A percentile compares a stretch with the other conserved stretches of the same genome.
phyloP scores from a whole-genome alignment of 768 basidiomycete genomes.

The Candolleomyces aberdarensis region DNA sequence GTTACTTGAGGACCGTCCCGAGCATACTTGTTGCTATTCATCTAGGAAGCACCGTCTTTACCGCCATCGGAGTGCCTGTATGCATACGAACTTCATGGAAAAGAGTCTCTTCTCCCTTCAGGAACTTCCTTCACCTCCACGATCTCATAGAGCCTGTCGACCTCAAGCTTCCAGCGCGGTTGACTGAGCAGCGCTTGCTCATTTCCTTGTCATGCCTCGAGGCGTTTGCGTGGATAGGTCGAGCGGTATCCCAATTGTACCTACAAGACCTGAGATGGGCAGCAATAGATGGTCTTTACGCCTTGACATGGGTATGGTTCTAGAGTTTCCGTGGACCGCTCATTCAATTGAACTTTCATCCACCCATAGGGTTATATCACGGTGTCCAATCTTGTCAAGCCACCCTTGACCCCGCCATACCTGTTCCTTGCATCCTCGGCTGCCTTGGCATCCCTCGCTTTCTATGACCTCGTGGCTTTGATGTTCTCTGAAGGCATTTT shows the following conservation, averaged over 20 bases:
- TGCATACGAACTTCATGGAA: not conserved
- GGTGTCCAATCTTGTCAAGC: slow-evolving; percentile 34
- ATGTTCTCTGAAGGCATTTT: slow-evolving; percentile 10
- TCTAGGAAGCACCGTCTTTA: not conserved
- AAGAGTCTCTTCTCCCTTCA: slow-evolving; percentile 33
- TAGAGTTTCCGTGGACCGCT: too few species aligned
- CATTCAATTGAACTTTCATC: not conserved
- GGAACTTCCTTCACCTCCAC: slow-evolving; percentile 48
- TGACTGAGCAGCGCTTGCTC: slow-evolving; percentile 31
- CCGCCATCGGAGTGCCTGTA: not conserved
- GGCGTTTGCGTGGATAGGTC: slow-evolving; percentile 41
- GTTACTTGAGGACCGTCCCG: not conserved
- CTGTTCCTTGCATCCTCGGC: slow-evolving; percentile 41
- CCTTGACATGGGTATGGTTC: slow-evolving; percentile 45
- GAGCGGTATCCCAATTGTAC: slow-evolving; percentile 32
- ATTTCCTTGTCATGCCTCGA: slow-evolving; percentile 35
- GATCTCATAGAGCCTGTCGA: slow-evolving; percentile 46
- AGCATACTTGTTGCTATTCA: not conserved
- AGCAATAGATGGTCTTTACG: slow-evolving; percentile 28
- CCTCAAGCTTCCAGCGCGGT: slow-evolving; percentile 19
- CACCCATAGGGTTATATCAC: slow-evolving; percentile 42
- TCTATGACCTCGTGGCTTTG: slow-evolving; percentile 30
- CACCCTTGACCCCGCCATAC: slow-evolving; percentile 53
- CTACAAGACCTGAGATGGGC: slow-evolving; percentile 18
- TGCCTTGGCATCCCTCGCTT: slow-evolving; percentile 22